A percentile compares a stretch with the other conserved stretches of the same genome.
phyloP scores from a whole-genome alignment of 2,329 filamentous ascomycete species.

The Aspergillus eucalypticola region DNA sequence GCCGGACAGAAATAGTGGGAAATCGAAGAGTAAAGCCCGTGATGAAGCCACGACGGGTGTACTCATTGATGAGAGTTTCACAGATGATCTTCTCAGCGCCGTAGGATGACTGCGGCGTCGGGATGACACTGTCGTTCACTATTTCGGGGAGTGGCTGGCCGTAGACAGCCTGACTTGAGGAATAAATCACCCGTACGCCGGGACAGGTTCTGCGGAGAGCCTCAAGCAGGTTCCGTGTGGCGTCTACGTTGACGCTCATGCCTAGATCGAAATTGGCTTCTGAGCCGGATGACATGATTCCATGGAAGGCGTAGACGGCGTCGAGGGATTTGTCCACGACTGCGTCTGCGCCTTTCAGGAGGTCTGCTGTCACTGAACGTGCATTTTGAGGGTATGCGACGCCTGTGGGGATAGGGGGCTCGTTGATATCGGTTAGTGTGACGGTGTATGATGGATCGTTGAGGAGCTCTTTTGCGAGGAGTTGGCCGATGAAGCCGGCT shows the following conservation, averaged over 20 bases:
- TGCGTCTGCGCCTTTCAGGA: constrained; percentile 47
- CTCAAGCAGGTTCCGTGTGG: constrained; percentile 57
- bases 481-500: constrained; percentile 65
- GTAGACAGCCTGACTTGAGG: constrained; percentile 64
- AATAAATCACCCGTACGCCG: constrained; percentile 61
- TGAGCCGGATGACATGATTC: constrained; percentile 66
- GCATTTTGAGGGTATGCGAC: constrained; percentile 54
- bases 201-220: constrained; percentile 52
- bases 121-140: constrained; percentile 54
- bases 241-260: constrained; percentile 62
- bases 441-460: constrained; percentile 50
- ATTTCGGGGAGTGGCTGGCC: constrained; percentile 57
- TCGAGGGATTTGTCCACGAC: constrained; percentile 48
- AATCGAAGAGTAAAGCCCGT: constrained; percentile 61
- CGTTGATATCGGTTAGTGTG: constrained; percentile 59
- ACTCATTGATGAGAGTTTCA: constrained; percentile 64
- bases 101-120: constrained; percentile 64
- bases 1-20: constrained; percentile 63
- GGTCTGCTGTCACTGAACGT: constrained; percentile 54
- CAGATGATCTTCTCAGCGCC: constrained; percentile 65
- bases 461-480: constrained; percentile 59
- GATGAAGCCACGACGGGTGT: constrained; percentile 60
- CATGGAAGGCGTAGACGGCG: constrained; percentile 64
- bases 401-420: constrained; percentile 53
- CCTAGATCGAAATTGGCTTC: constrained; percentile 63